phyloP scores from a whole-genome alignment of 2,329 filamentous ascomycete species.

The Fusarium avenaceum region DNA sequence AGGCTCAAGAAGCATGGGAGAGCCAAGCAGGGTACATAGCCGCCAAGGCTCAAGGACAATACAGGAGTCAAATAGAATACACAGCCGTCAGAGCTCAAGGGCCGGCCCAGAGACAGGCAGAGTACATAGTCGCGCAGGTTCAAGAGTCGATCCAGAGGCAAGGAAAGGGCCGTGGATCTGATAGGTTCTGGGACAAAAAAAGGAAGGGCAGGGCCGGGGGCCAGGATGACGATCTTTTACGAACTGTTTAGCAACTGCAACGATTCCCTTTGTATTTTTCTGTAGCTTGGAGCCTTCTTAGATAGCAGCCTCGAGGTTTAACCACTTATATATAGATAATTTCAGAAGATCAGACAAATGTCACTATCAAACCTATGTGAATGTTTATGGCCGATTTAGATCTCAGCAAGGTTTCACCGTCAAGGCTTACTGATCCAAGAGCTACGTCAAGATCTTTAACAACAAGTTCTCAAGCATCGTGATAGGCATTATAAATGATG shows the following conservation, averaged over 20 bases:
- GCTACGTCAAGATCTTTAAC: neutral
- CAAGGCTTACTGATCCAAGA: too few relatives aligned
- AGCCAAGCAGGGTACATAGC: slow-evolving; percentile 36
- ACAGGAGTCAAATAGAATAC: slow-evolving; percentile 20
- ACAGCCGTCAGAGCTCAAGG: slow-evolving; percentile 39
- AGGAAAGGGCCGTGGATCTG: slow-evolving; percentile 40
- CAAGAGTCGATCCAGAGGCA: slow-evolving; percentile 20
- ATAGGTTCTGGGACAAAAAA: slow-evolving; percentile 9
- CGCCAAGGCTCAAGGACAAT: slow-evolving; percentile 24
- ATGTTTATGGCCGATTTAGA: neutral
- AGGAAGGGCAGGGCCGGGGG: neutral
- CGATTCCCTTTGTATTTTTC: slow-evolving; percentile 32
- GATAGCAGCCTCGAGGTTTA: slow-evolving; percentile 19
- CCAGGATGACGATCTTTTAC: slow-evolving; percentile 33
- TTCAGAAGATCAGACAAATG: slow-evolving; percentile 10
- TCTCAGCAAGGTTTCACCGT: neutral
- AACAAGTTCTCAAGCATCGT: neutral
- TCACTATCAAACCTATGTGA: neutral
- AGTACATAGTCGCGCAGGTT: slow-evolving; percentile 27
- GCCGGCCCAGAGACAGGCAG: slow-evolving; percentile 2
- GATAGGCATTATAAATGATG: too few relatives aligned
- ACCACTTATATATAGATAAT: slow-evolving; percentile 29
- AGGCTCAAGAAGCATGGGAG: slow-evolving; percentile 23
- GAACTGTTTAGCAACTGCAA: slow-evolving; percentile 29
- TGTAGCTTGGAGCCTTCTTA: slow-evolving; percentile 19